A percentile compares a stretch with the other conserved stretches of the same genome.
Conservation (phyloP, 2,329 filamentous ascomycete species). For the Fusarium sarcochroum region DNA sequence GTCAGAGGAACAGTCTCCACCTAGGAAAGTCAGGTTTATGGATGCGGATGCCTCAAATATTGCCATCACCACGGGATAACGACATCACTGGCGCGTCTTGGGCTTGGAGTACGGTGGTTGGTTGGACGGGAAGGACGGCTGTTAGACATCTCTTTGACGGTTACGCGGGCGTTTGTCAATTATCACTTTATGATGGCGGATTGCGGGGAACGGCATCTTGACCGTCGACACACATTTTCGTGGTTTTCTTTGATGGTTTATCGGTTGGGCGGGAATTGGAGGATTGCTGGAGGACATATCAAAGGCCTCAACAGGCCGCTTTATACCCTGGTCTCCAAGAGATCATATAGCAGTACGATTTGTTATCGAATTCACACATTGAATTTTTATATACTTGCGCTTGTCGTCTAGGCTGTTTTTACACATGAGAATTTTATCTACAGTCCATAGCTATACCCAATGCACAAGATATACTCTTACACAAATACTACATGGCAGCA, state of each 20-base stretch:
- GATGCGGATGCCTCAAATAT: slow-evolving; percentile 55
- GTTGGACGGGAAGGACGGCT: slow-evolving; percentile 2
- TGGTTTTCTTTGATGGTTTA: slow-evolving; percentile 12
- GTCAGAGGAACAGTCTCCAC: slow-evolving; percentile 39
- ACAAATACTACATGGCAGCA: slow-evolving; percentile 39
- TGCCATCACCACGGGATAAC: slow-evolving; percentile 52
- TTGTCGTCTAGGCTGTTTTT: slow-evolving; percentile 14
- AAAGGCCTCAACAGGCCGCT: slow-evolving; percentile 22
- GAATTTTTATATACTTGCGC: slow-evolving; percentile 6
- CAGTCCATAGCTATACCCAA: slow-evolving; percentile 20
- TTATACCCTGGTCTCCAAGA: slow-evolving; percentile 39
- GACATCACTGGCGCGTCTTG: slow-evolving; percentile 3
- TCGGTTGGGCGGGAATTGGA: slow-evolving; percentile 6
- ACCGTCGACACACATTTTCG: slow-evolving; percentile 4
- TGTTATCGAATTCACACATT: slow-evolving; percentile 9
- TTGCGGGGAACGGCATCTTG: slow-evolving; percentile 7
- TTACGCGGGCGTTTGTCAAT: slow-evolving; percentile 34
- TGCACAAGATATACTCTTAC: slow-evolving; percentile 43
- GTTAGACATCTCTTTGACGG: slow-evolving; percentile 13
- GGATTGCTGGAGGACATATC: slow-evolving; percentile 23
- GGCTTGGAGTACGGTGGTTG: neutral
- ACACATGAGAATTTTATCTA: slow-evolving; percentile 26
- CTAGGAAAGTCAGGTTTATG: slow-evolving; percentile 58
- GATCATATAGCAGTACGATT: slow-evolving; percentile 20
- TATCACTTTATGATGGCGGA: slow-evolving; percentile 2